Evolutionary conservation across 371 early-diverging fungal species (phyloP).

Genomic region (Blakeslea trispora): DNA sequence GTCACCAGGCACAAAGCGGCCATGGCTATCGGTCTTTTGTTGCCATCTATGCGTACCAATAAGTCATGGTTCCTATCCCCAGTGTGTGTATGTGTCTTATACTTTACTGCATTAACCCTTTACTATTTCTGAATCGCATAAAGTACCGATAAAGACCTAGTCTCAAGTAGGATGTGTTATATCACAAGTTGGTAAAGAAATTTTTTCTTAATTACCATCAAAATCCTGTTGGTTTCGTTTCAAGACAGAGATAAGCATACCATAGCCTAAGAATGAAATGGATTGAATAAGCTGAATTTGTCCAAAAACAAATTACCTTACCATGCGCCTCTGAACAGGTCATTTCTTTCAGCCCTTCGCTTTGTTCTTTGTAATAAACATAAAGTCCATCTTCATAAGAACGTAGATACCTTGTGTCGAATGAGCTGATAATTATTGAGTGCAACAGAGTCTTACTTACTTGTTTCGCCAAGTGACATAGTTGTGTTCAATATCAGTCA

Average conservation of each 20-base stretch:
- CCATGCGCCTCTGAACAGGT: constrained; percentile 59
- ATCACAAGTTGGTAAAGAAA: too few species aligned
- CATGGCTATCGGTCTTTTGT: constrained; percentile 42
- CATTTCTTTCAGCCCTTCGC: constrained; percentile 40
- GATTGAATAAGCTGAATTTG: neutral
- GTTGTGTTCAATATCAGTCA: constrained; percentile 33
- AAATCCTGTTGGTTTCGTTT: constrained; percentile 63
- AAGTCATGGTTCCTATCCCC: neutral
- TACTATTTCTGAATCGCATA: constrained; percentile 51
- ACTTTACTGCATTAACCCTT: constrained; percentile 58
- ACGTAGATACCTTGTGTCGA: constrained; percentile 38
- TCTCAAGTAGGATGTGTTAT: too few species aligned
- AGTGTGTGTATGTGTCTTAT: too few species aligned
- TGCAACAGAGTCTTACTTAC: constrained; percentile 18
- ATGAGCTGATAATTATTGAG: neutral
- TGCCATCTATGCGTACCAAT: constrained; percentile 46
- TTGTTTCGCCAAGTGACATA: constrained; percentile 41
- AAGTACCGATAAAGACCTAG: constrained; percentile 58
- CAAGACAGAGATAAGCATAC: constrained; percentile 62
- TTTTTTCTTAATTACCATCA: too few species aligned
- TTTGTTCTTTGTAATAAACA: constrained; percentile 52
- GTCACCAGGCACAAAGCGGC: constrained; percentile 47
- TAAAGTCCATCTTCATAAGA: constrained; percentile 45
- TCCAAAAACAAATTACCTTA: constrained; percentile 11
- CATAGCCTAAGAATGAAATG: constrained; percentile 48